phyloP scores from a whole-genome alignment of 371 early-diverging fungal genomes.

The Phascolomyces articulosus region DNA sequence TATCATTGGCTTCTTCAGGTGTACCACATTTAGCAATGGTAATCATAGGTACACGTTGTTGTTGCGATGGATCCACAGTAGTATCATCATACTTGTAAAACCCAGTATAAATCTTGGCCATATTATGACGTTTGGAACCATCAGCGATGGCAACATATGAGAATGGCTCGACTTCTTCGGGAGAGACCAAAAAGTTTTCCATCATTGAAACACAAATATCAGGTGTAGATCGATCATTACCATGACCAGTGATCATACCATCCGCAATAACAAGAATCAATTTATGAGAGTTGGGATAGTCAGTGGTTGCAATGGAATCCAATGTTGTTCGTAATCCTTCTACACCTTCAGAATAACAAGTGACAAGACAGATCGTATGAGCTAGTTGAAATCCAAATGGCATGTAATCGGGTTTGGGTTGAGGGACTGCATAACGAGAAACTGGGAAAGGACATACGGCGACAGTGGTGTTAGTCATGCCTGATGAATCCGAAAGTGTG shows the following conservation, averaged over 20 bases:
- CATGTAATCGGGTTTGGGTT: conserved; percentile 56
- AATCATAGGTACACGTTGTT: conserved; percentile 79
- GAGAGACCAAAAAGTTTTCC: conserved; percentile 54
- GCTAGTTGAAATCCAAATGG: conserved; percentile 73
- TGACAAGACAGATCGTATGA: conserved; percentile 78
- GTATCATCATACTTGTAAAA: conserved; percentile 71
- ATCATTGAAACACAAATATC: conserved; percentile 75
- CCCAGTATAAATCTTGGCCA: conserved; percentile 94
- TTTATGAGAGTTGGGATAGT: conserved; percentile 27
- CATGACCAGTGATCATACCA: conserved; percentile 55
- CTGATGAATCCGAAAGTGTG: conserved; percentile 39
- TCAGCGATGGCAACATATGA: conserved; percentile 92
- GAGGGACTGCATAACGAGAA: conserved; percentile 38
- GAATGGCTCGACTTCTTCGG: conserved; percentile 52
- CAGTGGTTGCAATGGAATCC: conserved; percentile 84
- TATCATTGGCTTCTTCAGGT: conserved; percentile 63
- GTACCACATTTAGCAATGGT: conserved; percentile 94
- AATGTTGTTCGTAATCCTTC: conserved; percentile 92
- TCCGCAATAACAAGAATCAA: conserved; percentile 50
- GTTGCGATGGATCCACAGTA: conserved; percentile 48
- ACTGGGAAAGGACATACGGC: conserved; percentile 43
- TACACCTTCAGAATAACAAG: conserved; percentile 93
- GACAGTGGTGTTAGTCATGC: conserved; percentile 5
- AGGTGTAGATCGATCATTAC: conserved; percentile 63
- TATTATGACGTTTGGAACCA: conserved; percentile 90